Conservation (phyloP, 495 filamentous ascomycete species). For the Daldinia caldariorum region DNA sequence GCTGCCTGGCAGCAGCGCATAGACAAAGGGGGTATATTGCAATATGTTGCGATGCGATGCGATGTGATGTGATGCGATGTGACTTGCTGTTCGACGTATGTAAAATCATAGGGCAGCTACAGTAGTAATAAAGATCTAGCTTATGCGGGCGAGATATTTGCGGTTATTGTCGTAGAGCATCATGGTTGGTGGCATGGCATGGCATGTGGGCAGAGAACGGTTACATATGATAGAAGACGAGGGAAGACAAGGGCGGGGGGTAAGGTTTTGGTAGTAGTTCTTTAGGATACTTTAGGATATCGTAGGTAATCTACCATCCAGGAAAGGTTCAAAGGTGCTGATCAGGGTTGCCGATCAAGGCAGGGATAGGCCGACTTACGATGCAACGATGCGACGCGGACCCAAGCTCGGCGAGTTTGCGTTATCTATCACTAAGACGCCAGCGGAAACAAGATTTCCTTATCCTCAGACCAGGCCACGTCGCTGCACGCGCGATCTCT, state of each 20-base stretch:
- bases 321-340: not conserved
- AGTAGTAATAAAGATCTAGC: slow-evolving; percentile 12
- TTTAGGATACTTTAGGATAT: not conserved
- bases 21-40: not conserved
- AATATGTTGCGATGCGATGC: too few species aligned
- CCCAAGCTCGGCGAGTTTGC: slow-evolving; percentile 38
- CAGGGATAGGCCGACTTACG: slow-evolving; percentile 34
- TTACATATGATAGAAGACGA: slow-evolving; percentile 11
- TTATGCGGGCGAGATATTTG: not conserved
- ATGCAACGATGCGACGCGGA: slow-evolving; percentile 31
- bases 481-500: not conserved
- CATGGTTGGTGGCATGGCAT: slow-evolving; percentile 23
- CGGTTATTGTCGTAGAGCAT: slow-evolving; percentile 6
- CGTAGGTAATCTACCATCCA: not conserved
- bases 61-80: too few species aligned
- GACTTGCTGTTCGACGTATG: too few species aligned
- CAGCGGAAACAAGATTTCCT: slow-evolving; percentile 40
- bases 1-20: slow-evolving; percentile 38
- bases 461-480: slow-evolving; percentile 10
- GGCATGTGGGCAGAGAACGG: slow-evolving; percentile 18
- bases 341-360: not conserved
- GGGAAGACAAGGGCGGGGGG: too few species aligned
- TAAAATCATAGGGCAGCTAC: slow-evolving; percentile 16
- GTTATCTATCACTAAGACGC: slow-evolving; percentile 28
- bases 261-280: too few species aligned